A percentile compares a stretch with the other conserved stretches of the same genome.
Evolutionary conservation across 192 early-diverging fungal species (phyloP).

Genomic region (Powellomyces hirtus): DNA sequence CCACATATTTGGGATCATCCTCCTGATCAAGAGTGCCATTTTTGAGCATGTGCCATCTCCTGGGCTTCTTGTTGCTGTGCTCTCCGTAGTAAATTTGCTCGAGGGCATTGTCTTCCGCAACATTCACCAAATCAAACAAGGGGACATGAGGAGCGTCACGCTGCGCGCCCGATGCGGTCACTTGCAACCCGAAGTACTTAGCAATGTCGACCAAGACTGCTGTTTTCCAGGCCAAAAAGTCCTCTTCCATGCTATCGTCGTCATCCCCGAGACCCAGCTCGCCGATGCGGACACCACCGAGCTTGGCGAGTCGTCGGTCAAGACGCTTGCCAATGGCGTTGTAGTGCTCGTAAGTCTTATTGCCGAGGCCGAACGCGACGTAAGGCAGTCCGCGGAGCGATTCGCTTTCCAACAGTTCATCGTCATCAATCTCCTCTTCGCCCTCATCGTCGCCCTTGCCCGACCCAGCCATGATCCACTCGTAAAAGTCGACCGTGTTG

Average conservation of each 20-base stretch:
- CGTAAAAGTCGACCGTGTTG: constrained; percentile 93
- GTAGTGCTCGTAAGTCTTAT: constrained; percentile 89
- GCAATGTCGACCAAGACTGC: constrained; percentile 75
- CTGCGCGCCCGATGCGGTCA: constrained; percentile 34
- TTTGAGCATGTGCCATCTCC: constrained; percentile 45
- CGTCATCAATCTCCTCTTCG: constrained; percentile 58
- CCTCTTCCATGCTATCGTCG: constrained; percentile 92
- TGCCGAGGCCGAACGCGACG: constrained; percentile 83
- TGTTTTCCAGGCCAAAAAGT: constrained; percentile 94
- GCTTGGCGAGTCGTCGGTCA: constrained; percentile 60
- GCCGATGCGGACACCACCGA: constrained; percentile 77
- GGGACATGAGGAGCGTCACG: constrained; percentile 47
- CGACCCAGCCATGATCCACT: constrained; percentile 73
- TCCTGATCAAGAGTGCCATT: too few species aligned
- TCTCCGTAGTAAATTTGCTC: constrained; percentile 59
- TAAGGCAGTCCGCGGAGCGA: constrained; percentile 53
- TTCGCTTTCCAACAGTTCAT: constrained; percentile 41
- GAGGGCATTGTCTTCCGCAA: background rate
- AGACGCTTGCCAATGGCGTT: constrained; percentile 77
- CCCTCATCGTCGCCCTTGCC: constrained; percentile 66
- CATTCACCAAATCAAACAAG: constrained; percentile 32
- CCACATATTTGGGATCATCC: background rate
- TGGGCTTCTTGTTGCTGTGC: constrained; percentile 38
- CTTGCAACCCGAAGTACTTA: constrained; percentile 68
- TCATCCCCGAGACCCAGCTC: constrained; percentile 95